phyloP scores from a whole-genome alignment of 2,329 filamentous ascomycete species.

The Phaeomoniella chlamydospora region DNA sequence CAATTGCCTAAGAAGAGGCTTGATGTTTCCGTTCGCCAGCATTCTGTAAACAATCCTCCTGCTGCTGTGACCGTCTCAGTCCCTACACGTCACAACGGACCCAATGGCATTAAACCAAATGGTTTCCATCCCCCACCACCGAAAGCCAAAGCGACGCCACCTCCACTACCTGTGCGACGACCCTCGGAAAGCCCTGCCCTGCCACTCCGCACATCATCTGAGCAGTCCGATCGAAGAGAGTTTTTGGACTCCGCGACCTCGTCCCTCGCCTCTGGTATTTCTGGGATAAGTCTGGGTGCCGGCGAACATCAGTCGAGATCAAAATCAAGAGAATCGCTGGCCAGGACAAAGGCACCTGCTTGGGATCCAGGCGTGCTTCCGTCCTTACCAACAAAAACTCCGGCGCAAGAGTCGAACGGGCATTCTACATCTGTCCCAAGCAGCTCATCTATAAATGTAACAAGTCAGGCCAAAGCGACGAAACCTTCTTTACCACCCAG shows the following conservation, averaged over 20 bases:
- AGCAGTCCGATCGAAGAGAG: slow-evolving; percentile 19
- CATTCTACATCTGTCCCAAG: slow-evolving; percentile 15
- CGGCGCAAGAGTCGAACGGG: slow-evolving; percentile 7
- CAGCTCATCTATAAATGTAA: slow-evolving; percentile 12
- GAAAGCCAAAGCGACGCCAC: slow-evolving; percentile 16
- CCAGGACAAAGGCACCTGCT: slow-evolving; percentile 36
- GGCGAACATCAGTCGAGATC: slow-evolving; percentile 4
- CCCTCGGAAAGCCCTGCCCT: slow-evolving; percentile 29
- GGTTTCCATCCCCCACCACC: slow-evolving; percentile 6
- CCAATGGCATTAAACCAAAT: slow-evolving; percentile 7
- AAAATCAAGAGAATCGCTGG: slow-evolving; percentile 16
- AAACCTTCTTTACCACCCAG: slow-evolving; percentile 7
- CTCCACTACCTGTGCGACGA: slow-evolving; percentile 31
- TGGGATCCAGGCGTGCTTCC: slow-evolving; percentile 42
- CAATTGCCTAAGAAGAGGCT: slow-evolving; percentile 15
- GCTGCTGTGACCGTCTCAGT: slow-evolving; percentile 17
- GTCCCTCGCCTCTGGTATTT: slow-evolving; percentile 8
- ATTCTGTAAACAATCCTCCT: slow-evolving; percentile 20
- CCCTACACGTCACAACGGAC: slow-evolving; percentile 14
- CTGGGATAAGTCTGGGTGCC: background rate
- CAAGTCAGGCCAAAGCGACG: slow-evolving; percentile 1
- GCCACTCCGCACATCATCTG: slow-evolving; percentile 27
- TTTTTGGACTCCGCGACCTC: slow-evolving; percentile 40
- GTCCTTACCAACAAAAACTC: slow-evolving; percentile 30
- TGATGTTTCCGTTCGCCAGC: slow-evolving; percentile 10